Evolutionary conservation across 2,329 filamentous ascomycete species (phyloP), one percentile per base, ranked within the genome.

Genomic region (Aciculosporium take): DNA sequence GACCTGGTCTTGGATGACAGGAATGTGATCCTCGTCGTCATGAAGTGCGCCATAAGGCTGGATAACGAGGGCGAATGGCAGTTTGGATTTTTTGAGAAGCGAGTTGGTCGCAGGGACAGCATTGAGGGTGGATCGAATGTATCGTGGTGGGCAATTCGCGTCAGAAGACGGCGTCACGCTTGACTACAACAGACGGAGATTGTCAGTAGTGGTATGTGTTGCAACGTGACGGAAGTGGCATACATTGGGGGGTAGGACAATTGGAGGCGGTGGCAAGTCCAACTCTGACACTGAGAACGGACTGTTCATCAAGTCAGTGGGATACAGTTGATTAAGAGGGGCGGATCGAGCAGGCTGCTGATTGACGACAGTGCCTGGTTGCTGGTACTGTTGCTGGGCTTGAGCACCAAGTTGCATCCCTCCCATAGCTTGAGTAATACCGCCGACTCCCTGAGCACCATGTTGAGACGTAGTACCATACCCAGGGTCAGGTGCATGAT

Each of bases 271-370:
- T 35, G 88, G 85, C 46, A 88, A 74, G 53, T 96, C 89, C 48
- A 98, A 67, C 67, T 96, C 91, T 38, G 82, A 79, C 51, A 94
- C 87, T 58, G 94, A 89, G 66, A 98, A 94, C 21, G 89, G 88
- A 63, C 94, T 85, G 53, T 82, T 85, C 54, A 94, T 73, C 46
- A 98, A 73, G 58, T 98, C 91, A 33, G 87, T 89, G 15, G 88
- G 84, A 59, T 91, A 89, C 45, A 96, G 76, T 64, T 89, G 85
- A 64, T 95, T 96, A 51, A 94, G 67, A 51, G 66, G 68, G 51
- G 65, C 69, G 51, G 56, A 65, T 53, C 62, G 60, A 48, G 54
- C 51, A 20, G 59, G 55, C 46, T 62, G 63, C n/a, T 68, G 49
- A 18, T 31, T 41, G 24, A 17, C 35, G 29, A 45, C 50, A 46